Conservation (phyloP, 805 yeast species). For the Saturnispora ahearnii region DNA sequence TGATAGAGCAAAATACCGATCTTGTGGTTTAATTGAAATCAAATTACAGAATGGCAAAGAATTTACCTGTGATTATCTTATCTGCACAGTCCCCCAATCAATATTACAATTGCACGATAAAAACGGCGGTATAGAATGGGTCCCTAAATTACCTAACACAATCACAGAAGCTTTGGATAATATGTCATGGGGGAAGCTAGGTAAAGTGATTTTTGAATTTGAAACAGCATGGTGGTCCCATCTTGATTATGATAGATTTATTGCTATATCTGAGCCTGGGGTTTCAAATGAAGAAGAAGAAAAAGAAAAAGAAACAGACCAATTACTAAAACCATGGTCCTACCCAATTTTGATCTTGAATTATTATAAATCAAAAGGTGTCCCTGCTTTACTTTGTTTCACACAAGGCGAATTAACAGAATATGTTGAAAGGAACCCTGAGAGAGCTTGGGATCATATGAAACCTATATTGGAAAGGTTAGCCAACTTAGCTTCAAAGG, state of each 20-base stretch:
- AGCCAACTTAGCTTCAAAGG: constrained; percentile 3
- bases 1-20: constrained; percentile 17
- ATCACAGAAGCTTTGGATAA: constrained; percentile 36
- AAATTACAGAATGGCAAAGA: constrained; percentile 27
- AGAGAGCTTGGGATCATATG: constrained; percentile 47
- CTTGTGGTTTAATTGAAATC: constrained; percentile 19
- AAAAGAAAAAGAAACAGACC: neutral
- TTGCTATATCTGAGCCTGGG: constrained; percentile 18
- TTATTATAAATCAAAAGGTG: constrained; percentile 37
- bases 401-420: constrained; percentile 69
- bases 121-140: constrained; percentile 45
- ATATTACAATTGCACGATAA: constrained; percentile 37
- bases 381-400: constrained; percentile 52
- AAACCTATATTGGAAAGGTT: constrained; percentile 38
- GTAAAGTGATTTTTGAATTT: constrained; percentile 67
- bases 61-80: constrained; percentile 42
- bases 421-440: constrained; percentile 42
- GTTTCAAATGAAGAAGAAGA: neutral
- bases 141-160: constrained; percentile 43
- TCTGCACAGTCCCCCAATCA: constrained; percentile 76
- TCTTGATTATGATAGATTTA: constrained; percentile 39
- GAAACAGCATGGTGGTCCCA: constrained; percentile 50
- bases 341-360: constrained; percentile 59
- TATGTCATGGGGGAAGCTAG: constrained; percentile 58
- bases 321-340: constrained; percentile 38